Percentiles rank a stretch among this genome's conserved stretches.
phyloP scores from a whole-genome alignment of 2,329 filamentous ascomycete species.

The Neocatenulostroma microsporum region DNA sequence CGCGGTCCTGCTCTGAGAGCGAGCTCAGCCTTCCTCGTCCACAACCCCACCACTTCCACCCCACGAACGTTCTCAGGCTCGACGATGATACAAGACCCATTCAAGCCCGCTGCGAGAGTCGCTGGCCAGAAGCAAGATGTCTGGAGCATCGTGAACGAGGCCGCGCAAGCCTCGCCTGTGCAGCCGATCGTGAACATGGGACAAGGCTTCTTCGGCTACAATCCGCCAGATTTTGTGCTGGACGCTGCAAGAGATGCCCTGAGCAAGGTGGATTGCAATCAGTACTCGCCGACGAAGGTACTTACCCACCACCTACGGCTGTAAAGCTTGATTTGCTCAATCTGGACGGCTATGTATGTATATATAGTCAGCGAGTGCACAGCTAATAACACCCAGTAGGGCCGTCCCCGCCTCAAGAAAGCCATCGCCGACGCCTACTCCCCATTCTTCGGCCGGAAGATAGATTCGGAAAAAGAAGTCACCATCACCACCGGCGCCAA shows the following conservation, averaged over 20 bases:
- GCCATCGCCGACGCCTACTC: conserved; percentile 90
- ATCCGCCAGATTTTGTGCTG: conserved; percentile 83
- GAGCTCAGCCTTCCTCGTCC: not conserved
- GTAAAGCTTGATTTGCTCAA: too few species aligned
- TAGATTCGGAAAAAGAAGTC: conserved; percentile 87
- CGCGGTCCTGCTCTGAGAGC: too few species aligned
- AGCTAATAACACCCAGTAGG: conserved; percentile 37
- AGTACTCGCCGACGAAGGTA: conserved; percentile 90
- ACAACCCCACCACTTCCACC: not conserved
- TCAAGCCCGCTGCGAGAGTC: conserved; percentile 49
- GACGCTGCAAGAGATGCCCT: conserved; percentile 86
- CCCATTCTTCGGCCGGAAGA: conserved; percentile 70
- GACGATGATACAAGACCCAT: conserved; percentile 27
- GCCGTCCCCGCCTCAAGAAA: conserved; percentile 82
- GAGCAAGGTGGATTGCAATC: conserved; percentile 90
- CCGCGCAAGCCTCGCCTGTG: conserved; percentile 54
- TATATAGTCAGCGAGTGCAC: not conserved
- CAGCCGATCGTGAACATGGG: conserved; percentile 64
- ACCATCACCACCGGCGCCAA: conserved; percentile 90
- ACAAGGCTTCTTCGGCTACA: conserved; percentile 81
- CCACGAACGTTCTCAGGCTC: conserved; percentile 16
- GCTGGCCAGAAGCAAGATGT: conserved; percentile 52
- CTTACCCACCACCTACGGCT: too few species aligned
- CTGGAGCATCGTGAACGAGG: conserved; percentile 61
- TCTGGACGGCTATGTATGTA: too few species aligned